Conservation (phyloP, 371 early-diverging fungal species). For the Apophysomyces elegans region DNA sequence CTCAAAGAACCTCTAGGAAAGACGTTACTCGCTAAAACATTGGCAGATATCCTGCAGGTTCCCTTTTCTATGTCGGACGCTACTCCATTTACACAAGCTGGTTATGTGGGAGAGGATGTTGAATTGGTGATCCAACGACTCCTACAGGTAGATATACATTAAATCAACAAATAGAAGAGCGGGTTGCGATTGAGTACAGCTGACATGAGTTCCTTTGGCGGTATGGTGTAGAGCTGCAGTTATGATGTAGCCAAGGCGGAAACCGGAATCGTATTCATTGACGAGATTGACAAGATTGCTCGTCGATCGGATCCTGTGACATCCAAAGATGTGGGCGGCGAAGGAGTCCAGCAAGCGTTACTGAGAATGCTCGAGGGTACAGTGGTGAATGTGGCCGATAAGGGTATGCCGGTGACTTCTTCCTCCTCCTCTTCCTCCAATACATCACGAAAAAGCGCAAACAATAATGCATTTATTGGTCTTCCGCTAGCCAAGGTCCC, state of each 20-base stretch:
- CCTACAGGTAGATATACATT: conserved; percentile 61
- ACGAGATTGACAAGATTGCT: conserved; percentile 92
- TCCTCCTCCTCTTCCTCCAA: background rate
- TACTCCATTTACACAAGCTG: conserved; percentile 91
- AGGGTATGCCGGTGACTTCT: conserved; percentile 47
- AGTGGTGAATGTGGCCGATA: conserved; percentile 74
- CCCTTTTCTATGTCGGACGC: conserved; percentile 95
- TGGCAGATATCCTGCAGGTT: conserved; percentile 85
- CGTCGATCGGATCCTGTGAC: conserved; percentile 73
- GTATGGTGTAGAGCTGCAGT: conserved; percentile 66
- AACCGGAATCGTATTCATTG: conserved; percentile 91
- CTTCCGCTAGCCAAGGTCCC: background rate
- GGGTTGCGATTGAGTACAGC: background rate
- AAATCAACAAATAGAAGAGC: background rate
- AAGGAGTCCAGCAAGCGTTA: conserved; percentile 90
- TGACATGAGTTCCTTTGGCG: background rate
- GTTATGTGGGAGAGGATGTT: conserved; percentile 95
- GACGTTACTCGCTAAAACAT: conserved; percentile 83
- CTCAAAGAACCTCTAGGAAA: conserved; percentile 51
- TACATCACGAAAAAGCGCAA: conserved; percentile 27
- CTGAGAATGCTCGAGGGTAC: conserved; percentile 86
- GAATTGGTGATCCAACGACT: conserved; percentile 86
- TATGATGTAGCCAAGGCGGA: conserved; percentile 87
- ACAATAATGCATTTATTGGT: conserved; percentile 18
- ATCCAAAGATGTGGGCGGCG: conserved; percentile 92